These are phyloP conservation scores for Acacia concinna DNA, from an alignment of 331 rosid species.

Conservation along the genomic window DNA sequence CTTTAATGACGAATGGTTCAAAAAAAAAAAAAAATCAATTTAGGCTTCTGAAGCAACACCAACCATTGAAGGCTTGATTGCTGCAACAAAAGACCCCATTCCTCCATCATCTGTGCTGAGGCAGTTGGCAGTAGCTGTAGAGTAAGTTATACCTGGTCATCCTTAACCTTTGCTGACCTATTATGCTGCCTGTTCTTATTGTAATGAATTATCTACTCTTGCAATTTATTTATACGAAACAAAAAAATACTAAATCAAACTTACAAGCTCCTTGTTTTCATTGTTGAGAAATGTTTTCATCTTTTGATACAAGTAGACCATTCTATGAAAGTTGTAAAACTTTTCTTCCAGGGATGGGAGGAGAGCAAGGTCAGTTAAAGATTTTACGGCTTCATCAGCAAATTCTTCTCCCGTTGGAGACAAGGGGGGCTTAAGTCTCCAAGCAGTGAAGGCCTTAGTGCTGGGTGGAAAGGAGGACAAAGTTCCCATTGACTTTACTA, in stretches of 20 bases:
- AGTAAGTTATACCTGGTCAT: conserved; percentile 62
- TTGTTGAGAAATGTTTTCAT: conserved; percentile 23
- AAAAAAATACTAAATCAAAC: not conserved
- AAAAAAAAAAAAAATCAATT: conserved; percentile 29
- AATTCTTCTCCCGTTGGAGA: conserved; percentile 75
- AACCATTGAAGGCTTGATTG: conserved; percentile 65
- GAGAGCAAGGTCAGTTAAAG: conserved; percentile 77
- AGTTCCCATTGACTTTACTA: conserved; percentile 55
- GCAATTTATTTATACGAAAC: not conserved
- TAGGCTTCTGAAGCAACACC: conserved; percentile 76
- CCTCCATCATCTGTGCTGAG: conserved; percentile 75
- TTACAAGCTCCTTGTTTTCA: conserved; percentile 10
- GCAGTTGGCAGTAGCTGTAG: conserved; percentile 84
- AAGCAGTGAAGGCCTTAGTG: conserved; percentile 79
- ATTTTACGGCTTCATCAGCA: conserved; percentile 58
- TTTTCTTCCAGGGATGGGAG: conserved; percentile 70
- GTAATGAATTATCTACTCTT: not conserved
- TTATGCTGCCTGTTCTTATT: conserved; percentile 20
- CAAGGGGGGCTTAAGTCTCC: conserved; percentile 73
- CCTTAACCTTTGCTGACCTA: conserved; percentile 25
- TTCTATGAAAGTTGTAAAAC: conserved; percentile 34
- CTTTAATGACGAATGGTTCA: conserved; percentile 31
- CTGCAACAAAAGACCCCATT: conserved; percentile 58
- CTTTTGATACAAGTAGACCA: conserved; percentile 26
- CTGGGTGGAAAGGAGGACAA: conserved; percentile 85